Evolutionary conservation across 192 early-diverging fungal genomes (phyloP).

Genomic region (Chytriomyces hyalinus): DNA sequence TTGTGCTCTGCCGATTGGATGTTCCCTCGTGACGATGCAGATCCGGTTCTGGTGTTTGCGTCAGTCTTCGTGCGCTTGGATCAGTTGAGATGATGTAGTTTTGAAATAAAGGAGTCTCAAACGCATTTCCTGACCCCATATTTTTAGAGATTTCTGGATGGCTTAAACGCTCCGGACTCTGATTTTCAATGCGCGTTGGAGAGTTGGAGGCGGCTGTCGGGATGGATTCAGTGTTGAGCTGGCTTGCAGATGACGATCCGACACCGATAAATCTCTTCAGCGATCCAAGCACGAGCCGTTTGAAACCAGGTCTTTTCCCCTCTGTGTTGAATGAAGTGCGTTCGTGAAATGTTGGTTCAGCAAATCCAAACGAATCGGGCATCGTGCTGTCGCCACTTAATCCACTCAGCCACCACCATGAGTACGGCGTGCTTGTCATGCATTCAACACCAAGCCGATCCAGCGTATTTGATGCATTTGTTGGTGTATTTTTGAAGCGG

Average conservation of each 20-base stretch:
- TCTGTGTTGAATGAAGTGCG: constrained; percentile 32
- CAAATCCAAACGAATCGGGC: constrained; percentile 33
- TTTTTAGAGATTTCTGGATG: not conserved
- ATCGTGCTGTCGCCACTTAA: constrained; percentile 34
- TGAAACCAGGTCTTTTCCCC: constrained; percentile 28
- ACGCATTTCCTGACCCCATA: not conserved
- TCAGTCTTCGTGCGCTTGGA: not conserved
- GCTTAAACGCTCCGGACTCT: not conserved
- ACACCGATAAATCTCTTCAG: constrained; percentile 33
- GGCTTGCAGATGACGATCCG: constrained; percentile 12
- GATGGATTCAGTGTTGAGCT: not conserved
- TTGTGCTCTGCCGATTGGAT: not conserved
- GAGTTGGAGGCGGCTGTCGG: not conserved
- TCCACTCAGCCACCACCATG: constrained; percentile 35
- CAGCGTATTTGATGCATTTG: constrained; percentile 1
- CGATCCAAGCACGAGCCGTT: constrained; percentile 23
- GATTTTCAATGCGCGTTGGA: not conserved
- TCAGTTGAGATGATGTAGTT: not conserved
- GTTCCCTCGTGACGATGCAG: not conserved
- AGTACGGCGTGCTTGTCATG: constrained; percentile 29
- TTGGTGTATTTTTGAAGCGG: not conserved
- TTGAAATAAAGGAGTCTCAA: not conserved
- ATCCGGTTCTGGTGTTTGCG: not conserved
- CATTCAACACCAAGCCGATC: constrained; percentile 23
- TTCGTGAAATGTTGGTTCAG: constrained; percentile 33